Base-by-base conservation (phyloP, 2,329 filamentous ascomycete genomes). In the Fusarium veterinarium region DNA sequence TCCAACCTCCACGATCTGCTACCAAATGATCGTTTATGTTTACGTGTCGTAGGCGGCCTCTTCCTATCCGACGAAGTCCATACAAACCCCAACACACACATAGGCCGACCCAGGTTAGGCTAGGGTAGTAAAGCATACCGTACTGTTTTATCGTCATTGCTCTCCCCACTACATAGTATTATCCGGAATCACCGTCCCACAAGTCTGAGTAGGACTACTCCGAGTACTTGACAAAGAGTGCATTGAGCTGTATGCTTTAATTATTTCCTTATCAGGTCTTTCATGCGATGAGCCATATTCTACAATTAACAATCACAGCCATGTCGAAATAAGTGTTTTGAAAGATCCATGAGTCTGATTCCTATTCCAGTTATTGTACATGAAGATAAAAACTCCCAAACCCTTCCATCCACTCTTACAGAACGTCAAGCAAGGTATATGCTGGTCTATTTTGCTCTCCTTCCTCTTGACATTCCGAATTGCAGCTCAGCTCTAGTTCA, bases 341-440 rank as follows among this genome's bases (percentile, higher is more conserved):
- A 64, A 71, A 37, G 56, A 60, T 73, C 55, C 31, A 73, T 71
- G 48, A 67, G 25, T 71, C 41, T 46, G 48, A 71, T 71, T 73
- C 62, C 38, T 64, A 52, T 65, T 44, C 66, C 73, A 33, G 49
- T 42, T 58, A 58, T 46, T 71, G 61, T 73, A 73, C 66, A 71
- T 64, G 33, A 67, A 67, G 25, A 61, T 51, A 20, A 73, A 69
- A 73, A 69, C 58, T 60, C 70, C 70, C 20, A 41, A 71, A 40
- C 38, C 33, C 53, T 44, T 60, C 66, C 58, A 40, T 42, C 66
- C 59, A 38, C 44, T 48, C 41, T 72, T 45, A 37, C 44, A 52
- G 41, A 60, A 72, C n/a, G 55, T 60, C 28, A 65, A 48, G 60
- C 52, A 56, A 49, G 46, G 48, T 62, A 58, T 58, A 33, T 73